Conservation (phyloP, 257 asterid genomes). For the Jacaranda copaia region DNA sequence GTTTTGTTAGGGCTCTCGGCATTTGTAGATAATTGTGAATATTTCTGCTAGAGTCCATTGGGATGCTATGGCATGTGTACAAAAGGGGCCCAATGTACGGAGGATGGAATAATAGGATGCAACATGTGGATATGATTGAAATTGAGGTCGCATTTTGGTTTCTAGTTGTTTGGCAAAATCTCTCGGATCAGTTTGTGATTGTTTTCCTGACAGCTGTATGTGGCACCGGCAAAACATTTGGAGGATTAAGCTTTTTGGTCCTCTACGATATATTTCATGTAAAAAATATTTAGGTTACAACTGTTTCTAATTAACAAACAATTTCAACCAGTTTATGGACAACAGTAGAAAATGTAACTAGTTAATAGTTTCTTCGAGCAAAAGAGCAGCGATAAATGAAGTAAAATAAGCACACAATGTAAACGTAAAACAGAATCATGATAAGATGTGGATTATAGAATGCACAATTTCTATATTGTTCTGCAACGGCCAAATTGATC, state of each 20-base stretch:
- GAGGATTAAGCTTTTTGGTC: no score
- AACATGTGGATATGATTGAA: not conserved
- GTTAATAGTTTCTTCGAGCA: not conserved
- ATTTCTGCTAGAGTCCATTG: conserved; percentile 29
- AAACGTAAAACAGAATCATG: not conserved
- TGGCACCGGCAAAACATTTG: not conserved
- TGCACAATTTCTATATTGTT: conserved; percentile 26
- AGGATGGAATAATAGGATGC: conserved; percentile 19
- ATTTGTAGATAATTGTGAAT: conserved; percentile 29
- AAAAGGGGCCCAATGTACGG: conserved; percentile 4
- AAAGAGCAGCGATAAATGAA: not conserved
- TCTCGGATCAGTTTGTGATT: not conserved
- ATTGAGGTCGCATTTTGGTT: not conserved
- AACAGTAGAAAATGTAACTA: no score
- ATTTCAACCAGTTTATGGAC: no score
- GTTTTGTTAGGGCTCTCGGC: conserved; percentile 14
- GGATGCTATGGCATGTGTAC: not conserved
- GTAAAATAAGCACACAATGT: not conserved
- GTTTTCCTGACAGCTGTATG: not conserved
- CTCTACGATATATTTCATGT: not conserved
- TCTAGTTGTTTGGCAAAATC: not conserved
- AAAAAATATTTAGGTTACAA: no score
- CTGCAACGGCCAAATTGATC: conserved; percentile 13
- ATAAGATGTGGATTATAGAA: not conserved
- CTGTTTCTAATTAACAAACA: no score